Evolutionary conservation across 805 yeast species (phyloP).

Genomic region (Barnettozyma sucrosica): DNA sequence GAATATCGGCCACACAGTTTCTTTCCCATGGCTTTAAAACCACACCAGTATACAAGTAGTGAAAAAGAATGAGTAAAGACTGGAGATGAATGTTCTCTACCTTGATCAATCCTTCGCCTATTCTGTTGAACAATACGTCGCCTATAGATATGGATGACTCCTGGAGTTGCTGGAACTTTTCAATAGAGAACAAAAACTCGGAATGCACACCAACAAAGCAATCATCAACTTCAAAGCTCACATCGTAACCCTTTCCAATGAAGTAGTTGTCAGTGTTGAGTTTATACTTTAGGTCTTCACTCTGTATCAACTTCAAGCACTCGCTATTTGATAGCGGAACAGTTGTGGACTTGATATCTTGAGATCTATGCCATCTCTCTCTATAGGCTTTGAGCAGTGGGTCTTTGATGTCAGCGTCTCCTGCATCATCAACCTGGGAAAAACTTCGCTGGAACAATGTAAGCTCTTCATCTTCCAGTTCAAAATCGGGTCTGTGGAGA

Average conservation of each 20-base stretch:
- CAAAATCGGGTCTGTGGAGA: conserved; percentile 15
- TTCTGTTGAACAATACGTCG: conserved; percentile 10
- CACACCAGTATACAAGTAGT: conserved; percentile 45
- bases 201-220: conserved; percentile 33
- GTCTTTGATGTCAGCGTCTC: conserved; percentile 10
- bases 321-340: not conserved
- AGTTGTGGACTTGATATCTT: conserved; percentile 15
- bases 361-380: conserved; percentile 21
- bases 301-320: conserved; percentile 5
- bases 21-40: conserved; percentile 42
- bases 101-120: conserved; percentile 19
- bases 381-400: conserved; percentile 14
- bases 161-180: conserved; percentile 1
- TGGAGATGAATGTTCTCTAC: conserved; percentile 15
- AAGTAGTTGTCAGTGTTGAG: conserved; percentile 11
- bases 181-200: conserved; percentile 26
- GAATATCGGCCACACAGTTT: conserved; percentile 18
- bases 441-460: conserved; percentile 14
- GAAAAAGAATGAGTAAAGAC: conserved; percentile 36
- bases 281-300: conserved; percentile 7
- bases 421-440: not conserved
- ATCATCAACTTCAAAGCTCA: conserved; percentile 27
- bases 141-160: conserved; percentile 11
- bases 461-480: conserved; percentile 9
- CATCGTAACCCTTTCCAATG: conserved; percentile 31